A percentile compares a stretch with the other conserved stretches of the same genome.
Evolutionary conservation across 2,329 filamentous ascomycete genomes (phyloP).

Genomic region (Sarocladium strictum): DNA sequence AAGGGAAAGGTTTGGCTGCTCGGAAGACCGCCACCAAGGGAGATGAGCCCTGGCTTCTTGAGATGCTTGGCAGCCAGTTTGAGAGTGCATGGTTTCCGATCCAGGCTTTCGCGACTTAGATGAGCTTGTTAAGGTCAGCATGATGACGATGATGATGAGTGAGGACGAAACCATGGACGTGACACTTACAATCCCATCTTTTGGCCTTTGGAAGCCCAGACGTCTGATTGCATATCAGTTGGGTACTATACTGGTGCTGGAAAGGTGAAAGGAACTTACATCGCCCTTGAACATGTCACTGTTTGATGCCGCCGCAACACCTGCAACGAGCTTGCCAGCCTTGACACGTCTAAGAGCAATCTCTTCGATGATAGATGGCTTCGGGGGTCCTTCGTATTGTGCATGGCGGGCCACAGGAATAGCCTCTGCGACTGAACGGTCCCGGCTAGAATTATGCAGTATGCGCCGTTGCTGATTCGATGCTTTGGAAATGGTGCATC

Average conservation of each 20-base stretch:
- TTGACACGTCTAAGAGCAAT: slow-evolving; percentile 49
- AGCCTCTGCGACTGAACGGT: slow-evolving; percentile 9
- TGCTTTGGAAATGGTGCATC: background rate
- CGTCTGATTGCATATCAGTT: slow-evolving; percentile 19
- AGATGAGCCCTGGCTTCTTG: slow-evolving; percentile 78
- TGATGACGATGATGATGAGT: background rate
- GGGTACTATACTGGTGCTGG: background rate
- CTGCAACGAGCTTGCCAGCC: slow-evolving; percentile 65
- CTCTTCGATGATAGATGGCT: slow-evolving; percentile 17
- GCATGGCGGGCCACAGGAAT: slow-evolving; percentile 8
- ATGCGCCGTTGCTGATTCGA: background rate
- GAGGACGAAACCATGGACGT: background rate
- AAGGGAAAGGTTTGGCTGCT: slow-evolving; percentile 92
- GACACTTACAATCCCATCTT: slow-evolving; percentile 72
- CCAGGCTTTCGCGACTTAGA: slow-evolving; percentile 56
- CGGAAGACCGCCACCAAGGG: slow-evolving; percentile 84
- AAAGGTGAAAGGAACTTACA: slow-evolving; percentile 34
- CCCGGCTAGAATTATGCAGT: slow-evolving; percentile 1
- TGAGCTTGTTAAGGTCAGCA: slow-evolving; percentile 33
- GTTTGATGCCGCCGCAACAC: slow-evolving; percentile 69
- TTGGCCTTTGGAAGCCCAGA: slow-evolving; percentile 67
- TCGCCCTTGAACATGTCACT: slow-evolving; percentile 80
- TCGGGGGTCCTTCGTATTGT: slow-evolving; percentile 6
- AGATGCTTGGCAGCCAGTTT: slow-evolving; percentile 78
- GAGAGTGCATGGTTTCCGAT: slow-evolving; percentile 62